Evolutionary conservation across 2,329 filamentous ascomycete species (phyloP).

Genomic region (Sporothrix pseudoabietina): DNA sequence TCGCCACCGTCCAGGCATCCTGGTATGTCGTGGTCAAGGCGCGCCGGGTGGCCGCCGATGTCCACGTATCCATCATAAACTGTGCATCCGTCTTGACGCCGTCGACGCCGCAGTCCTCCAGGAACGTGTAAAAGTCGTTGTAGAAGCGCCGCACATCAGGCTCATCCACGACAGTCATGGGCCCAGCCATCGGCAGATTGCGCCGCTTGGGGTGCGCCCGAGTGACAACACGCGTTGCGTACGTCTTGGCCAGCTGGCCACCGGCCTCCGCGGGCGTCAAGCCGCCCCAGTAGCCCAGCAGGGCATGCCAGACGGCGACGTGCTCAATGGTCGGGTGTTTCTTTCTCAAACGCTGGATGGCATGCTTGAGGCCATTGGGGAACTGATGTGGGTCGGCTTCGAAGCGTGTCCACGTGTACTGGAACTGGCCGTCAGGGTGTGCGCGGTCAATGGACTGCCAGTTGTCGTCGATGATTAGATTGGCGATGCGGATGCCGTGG

Average conservation of each 20-base stretch:
- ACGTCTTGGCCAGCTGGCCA: constrained; percentile 73
- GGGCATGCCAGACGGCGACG: constrained; percentile 91
- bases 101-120: constrained; percentile 73
- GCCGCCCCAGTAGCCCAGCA: constrained; percentile 88
- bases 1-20: constrained; percentile 80
- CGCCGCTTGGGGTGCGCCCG: constrained; percentile 52
- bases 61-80: constrained; percentile 79
- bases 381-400: constrained; percentile 82
- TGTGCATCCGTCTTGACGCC: constrained; percentile 93
- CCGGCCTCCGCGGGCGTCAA: constrained; percentile 61
- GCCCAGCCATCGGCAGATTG: constrained; percentile 58
- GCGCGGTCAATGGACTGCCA: constrained; percentile 76
- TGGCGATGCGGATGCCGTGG: constrained; percentile 75
- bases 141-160: constrained; percentile 78
- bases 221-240: constrained; percentile 69
- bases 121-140: constrained; percentile 86
- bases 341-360: constrained; percentile 68
- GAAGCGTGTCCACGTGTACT: constrained; percentile 75
- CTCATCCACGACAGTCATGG: constrained; percentile 72
- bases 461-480: constrained; percentile 93
- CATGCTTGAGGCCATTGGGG: constrained; percentile 73
- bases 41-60: constrained; percentile 68
- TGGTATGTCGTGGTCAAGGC: constrained; percentile 75
- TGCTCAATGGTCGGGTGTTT: constrained; percentile 74
- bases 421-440: constrained; percentile 54